Evolutionary conservation across 2,329 filamentous ascomycete genomes (phyloP).

Genomic region (Penicillium sp.): DNA sequence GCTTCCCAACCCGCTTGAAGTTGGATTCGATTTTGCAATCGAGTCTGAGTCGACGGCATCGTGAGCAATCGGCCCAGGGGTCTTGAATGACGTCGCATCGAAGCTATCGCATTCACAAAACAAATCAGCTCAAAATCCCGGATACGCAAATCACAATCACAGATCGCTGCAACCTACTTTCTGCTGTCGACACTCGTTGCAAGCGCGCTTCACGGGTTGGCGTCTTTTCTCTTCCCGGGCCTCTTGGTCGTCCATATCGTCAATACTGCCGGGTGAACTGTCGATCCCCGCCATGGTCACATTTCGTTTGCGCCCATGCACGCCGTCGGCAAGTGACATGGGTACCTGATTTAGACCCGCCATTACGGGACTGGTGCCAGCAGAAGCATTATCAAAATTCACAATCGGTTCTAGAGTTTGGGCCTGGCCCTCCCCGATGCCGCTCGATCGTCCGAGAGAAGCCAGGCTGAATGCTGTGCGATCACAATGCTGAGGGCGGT

Average conservation of each 20-base stretch:
- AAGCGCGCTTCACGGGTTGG: constrained; percentile 61
- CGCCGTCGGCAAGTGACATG: constrained; percentile 31
- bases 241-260: constrained; percentile 48
- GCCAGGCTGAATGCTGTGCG: constrained; percentile 38
- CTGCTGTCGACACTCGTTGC: constrained; percentile 70
- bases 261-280: constrained; percentile 49
- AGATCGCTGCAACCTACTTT: constrained; percentile 51
- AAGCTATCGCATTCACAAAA: constrained; percentile 48
- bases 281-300: constrained; percentile 46
- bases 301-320: constrained; percentile 45
- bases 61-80: constrained; percentile 62
- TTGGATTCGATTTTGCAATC: constrained; percentile 68
- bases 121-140: constrained; percentile 8
- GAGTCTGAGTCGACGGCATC: constrained; percentile 64
- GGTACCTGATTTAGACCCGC: constrained; percentile 34
- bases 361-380: constrained; percentile 39
- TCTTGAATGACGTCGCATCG: constrained; percentile 68
- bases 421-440: constrained; percentile 38
- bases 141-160: neutral
- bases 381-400: constrained; percentile 37
- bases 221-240: constrained; percentile 45
- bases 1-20: constrained; percentile 68
- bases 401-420: constrained; percentile 29
- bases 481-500: constrained; percentile 16
- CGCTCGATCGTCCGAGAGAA: constrained; percentile 34